Percentiles rank a stretch among this genome's conserved stretches.
Evolutionary conservation across 768 basidiomycete genomes (phyloP).

Genomic region (Suillus tomentosus): DNA sequence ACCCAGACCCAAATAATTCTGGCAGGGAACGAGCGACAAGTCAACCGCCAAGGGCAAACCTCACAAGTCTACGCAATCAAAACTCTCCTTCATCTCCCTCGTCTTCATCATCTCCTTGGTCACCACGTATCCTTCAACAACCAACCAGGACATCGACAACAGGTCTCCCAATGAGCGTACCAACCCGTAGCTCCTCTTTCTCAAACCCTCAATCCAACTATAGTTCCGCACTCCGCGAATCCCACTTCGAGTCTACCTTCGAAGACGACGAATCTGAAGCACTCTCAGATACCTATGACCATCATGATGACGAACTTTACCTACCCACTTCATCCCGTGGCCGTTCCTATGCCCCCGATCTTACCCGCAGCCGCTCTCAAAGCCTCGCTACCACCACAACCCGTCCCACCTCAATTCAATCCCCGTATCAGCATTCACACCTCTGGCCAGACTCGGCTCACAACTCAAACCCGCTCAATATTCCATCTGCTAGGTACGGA

Average conservation of each 20-base stretch:
- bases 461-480: constrained; percentile 55
- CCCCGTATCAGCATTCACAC: constrained; percentile 40
- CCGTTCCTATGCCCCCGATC: constrained; percentile 61
- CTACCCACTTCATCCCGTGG: constrained; percentile 54
- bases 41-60: constrained; percentile 63
- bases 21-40: constrained; percentile 67
- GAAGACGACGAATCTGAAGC: constrained; percentile 80
- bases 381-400: constrained; percentile 59
- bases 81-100: constrained; percentile 52
- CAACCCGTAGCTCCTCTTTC: constrained; percentile 70
- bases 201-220: constrained; percentile 60
- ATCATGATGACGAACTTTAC: constrained; percentile 44
- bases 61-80: constrained; percentile 25
- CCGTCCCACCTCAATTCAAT: constrained; percentile 55
- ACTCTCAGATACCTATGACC: constrained; percentile 58
- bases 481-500: constrained; percentile 53
- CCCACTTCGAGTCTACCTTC: constrained; percentile 72
- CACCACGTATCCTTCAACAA: constrained; percentile 38
- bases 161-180: constrained; percentile 52
- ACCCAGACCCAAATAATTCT: constrained; percentile 41
- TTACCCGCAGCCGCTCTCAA: constrained; percentile 75
- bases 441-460: constrained; percentile 58
- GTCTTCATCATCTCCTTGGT: constrained; percentile 49
- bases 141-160: constrained; percentile 23
- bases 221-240: constrained; percentile 64